These are phyloP conservation scores for Clitopilus passeckerianus DNA, from an alignment of 768 basidiomycete genomes.

Conservation along the genomic window DNA sequence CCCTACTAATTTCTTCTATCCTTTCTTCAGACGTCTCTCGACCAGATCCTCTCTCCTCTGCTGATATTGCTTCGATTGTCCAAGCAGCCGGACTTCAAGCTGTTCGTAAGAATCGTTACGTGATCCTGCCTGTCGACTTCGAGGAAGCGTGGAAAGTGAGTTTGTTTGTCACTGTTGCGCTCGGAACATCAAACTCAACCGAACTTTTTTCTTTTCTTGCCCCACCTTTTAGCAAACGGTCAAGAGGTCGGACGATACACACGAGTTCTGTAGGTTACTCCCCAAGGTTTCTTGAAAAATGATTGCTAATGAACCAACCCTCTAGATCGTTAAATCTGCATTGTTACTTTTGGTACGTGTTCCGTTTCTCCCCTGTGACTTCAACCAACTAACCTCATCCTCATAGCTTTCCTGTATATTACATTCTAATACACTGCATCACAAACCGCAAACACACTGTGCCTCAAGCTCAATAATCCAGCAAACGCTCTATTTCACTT, in stretches of 20 bases:
- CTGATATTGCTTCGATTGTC: constrained; percentile 92
- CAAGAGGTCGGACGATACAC: constrained; percentile 94
- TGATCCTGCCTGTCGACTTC: constrained; percentile 95
- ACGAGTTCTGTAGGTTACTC: constrained; percentile 82
- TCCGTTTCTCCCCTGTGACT: background rate
- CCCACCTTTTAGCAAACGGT: constrained; percentile 76
- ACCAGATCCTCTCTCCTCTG: constrained; percentile 92
- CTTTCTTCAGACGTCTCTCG: constrained; percentile 78
- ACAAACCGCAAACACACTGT: background rate
- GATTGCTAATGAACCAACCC: constrained; percentile 6
- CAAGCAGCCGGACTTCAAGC: constrained; percentile 99
- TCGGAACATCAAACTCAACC: constrained; percentile 24
- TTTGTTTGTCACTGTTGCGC: constrained; percentile 48
- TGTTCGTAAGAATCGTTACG: constrained; percentile 96
- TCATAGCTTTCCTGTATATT: constrained; percentile 9
- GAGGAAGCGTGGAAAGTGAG: constrained; percentile 99
- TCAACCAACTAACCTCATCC: background rate
- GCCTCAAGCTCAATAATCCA: too few relatives aligned
- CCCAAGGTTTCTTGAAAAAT: background rate
- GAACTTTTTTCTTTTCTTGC: constrained; percentile 22
- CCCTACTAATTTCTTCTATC: constrained; percentile 5
- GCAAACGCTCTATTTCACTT: constrained; percentile 71
- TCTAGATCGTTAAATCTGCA: constrained; percentile 32
- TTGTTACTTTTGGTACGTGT: constrained; percentile 17
- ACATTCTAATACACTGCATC: constrained; percentile 2